phyloP scores from a whole-genome alignment of 108 stramenopile genomes.

The Pseudonitzschia multiseries region DNA sequence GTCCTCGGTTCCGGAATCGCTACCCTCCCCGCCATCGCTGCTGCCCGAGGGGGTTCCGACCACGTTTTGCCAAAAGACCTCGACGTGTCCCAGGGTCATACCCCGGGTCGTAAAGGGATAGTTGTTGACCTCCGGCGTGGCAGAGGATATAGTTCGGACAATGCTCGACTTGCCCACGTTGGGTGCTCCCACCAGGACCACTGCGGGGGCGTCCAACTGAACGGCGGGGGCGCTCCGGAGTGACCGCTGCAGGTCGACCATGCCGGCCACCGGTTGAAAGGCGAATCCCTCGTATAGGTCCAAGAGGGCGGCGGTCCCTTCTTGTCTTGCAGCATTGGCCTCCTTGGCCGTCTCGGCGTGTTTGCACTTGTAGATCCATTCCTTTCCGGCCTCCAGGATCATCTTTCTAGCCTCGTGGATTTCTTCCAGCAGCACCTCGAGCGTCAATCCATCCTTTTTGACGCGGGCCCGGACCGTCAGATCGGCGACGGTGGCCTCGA shows the following conservation, averaged over 20 bases:
- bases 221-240: constrained; percentile 89
- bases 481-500: constrained; percentile 91
- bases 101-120: constrained; percentile 98
- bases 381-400: constrained; percentile 70
- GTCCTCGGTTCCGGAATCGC: not conserved
- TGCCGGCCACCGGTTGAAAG: constrained; percentile 53
- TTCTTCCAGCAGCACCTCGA: constrained; percentile 59
- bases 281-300: constrained; percentile 66
- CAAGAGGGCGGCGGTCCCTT: constrained; percentile 56
- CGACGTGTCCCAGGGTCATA: constrained; percentile 95
- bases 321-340: constrained; percentile 54
- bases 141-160: constrained; percentile 86
- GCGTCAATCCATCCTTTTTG: constrained; percentile 75
- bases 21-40: constrained; percentile 28
- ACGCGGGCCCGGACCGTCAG: constrained; percentile 77
- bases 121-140: constrained; percentile 95
- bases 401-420: constrained; percentile 85
- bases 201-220: constrained; percentile 86
- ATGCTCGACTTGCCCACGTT: constrained; percentile 97
- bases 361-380: constrained; percentile 86
- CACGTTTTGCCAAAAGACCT: constrained; percentile 71
- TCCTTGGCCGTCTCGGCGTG: constrained; percentile 70
- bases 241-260: constrained; percentile 79
- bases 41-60: not conserved
- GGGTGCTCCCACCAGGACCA: constrained; percentile 94